Evolutionary conservation across 2,329 filamentous ascomycete genomes (phyloP).

Genomic region (Colletotrichum sp.): DNA sequence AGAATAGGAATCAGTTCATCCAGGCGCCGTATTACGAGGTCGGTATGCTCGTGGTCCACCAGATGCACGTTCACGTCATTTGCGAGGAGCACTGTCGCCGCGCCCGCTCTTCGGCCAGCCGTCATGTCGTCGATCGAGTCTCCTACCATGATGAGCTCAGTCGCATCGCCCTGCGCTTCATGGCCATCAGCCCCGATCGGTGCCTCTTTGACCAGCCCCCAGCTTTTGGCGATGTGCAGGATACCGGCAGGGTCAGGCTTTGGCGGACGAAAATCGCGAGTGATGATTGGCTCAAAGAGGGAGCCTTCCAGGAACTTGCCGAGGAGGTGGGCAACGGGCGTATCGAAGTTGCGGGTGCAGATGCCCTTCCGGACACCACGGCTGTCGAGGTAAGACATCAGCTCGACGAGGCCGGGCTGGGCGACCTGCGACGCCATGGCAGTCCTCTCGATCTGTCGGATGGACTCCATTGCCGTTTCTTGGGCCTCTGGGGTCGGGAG

Average conservation of each 20-base stretch:
- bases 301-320: slow-evolving; percentile 73
- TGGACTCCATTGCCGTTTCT: slow-evolving; percentile 70
- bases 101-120: slow-evolving; percentile 81
- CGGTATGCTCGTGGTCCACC: slow-evolving; percentile 75
- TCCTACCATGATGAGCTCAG: slow-evolving; percentile 68
- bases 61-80: slow-evolving; percentile 82
- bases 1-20: slow-evolving; percentile 80
- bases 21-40: slow-evolving; percentile 72
- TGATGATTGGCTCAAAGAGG: slow-evolving; percentile 80
- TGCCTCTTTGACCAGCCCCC: slow-evolving; percentile 58
- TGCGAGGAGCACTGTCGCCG: slow-evolving; percentile 86
- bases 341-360: slow-evolving; percentile 92
- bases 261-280: slow-evolving; percentile 80
- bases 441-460: slow-evolving; percentile 78
- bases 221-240: slow-evolving; percentile 79
- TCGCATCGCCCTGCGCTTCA: slow-evolving; percentile 41
- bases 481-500: slow-evolving; percentile 67
- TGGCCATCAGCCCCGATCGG: not conserved
- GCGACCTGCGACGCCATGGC: slow-evolving; percentile 83
- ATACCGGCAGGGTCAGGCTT: slow-evolving; percentile 92
- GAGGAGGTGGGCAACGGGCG: slow-evolving; percentile 77
- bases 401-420: slow-evolving; percentile 76
- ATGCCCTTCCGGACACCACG: slow-evolving; percentile 77
- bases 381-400: slow-evolving; percentile 84
- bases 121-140: slow-evolving; percentile 94